Evolutionary conservation across 176 grass and related monocot species (phyloP).

Genomic region (Eremochloa ophiuroides): DNA sequence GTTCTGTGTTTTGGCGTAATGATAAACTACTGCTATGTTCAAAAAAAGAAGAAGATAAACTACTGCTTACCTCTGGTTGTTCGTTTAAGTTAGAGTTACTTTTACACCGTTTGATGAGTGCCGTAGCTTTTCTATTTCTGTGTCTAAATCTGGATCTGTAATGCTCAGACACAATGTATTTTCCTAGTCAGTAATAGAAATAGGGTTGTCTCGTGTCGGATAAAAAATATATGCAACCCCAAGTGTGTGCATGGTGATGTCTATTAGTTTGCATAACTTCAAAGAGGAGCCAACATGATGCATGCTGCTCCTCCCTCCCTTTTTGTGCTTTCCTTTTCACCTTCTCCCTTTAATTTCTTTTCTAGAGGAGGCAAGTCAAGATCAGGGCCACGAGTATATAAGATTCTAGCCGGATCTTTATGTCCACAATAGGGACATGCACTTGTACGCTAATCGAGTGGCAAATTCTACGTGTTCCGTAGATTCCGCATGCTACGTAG

Average conservation of each 20-base stretch:
- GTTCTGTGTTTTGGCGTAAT: too few relatives aligned
- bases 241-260: neutral
- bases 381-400: constrained; percentile 29
- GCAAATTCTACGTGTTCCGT: constrained; percentile 2
- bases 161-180: too few relatives aligned
- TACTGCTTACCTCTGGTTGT: too few relatives aligned
- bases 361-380: constrained; percentile 49
- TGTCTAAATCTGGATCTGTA: too few relatives aligned
- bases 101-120: too few relatives aligned
- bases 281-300: constrained; percentile 59
- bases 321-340: neutral
- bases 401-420: constrained; percentile 35
- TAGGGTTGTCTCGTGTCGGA: too few relatives aligned
- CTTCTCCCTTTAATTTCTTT: constrained; percentile 28
- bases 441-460: constrained; percentile 9
- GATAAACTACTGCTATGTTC: too few relatives aligned
- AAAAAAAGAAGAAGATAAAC: too few relatives aligned
- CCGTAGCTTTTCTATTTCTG: too few relatives aligned
- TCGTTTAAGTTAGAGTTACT: too few relatives aligned
- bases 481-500: neutral
- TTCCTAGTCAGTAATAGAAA: too few relatives aligned
- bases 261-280: constrained; percentile 51
- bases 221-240: neutral
- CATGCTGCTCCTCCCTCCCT: neutral
- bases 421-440: constrained; percentile 38